Conservation (phyloP, 176 grass and related monocot species). For the Carex cristatella region DNA sequence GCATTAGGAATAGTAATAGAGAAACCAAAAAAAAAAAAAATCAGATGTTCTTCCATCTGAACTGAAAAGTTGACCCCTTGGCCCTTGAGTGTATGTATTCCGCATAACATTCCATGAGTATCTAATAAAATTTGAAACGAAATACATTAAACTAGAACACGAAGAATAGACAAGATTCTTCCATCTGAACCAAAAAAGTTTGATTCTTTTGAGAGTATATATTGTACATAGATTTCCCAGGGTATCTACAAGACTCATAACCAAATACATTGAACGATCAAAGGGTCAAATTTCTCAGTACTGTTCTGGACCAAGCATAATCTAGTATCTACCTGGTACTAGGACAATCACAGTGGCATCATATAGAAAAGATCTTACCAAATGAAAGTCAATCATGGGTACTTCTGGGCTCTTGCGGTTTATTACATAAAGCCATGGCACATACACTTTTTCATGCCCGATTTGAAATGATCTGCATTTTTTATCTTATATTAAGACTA, state of each 20-base stretch:
- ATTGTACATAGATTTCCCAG: too few species aligned
- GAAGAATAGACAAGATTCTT: not conserved
- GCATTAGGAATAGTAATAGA: slow-evolving; percentile 16
- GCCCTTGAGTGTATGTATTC: not conserved
- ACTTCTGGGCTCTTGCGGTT: slow-evolving; percentile 94
- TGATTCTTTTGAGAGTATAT: not conserved
- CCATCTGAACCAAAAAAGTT: not conserved
- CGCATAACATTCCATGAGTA: not conserved
- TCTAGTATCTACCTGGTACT: not conserved
- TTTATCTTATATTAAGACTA: slow-evolving; percentile 22
- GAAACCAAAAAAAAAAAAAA: not conserved
- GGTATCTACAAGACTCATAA: too few species aligned
- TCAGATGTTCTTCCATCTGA: not conserved
- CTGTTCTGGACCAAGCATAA: not conserved
- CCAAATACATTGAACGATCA: too few species aligned
- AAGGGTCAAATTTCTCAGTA: too few species aligned
- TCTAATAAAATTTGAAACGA: not conserved
- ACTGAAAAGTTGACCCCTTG: not conserved
- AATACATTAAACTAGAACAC: not conserved
- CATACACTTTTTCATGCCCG: slow-evolving; percentile 87
- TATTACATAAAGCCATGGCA: slow-evolving; percentile 99
- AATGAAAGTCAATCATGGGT: slow-evolving; percentile 93
- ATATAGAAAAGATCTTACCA: slow-evolving; percentile 45
- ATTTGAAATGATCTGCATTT: slow-evolving; percentile 94
- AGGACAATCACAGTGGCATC: slow-evolving; percentile 7